phyloP scores from a whole-genome alignment of 768 basidiomycete species.

The Mycena sanguinolenta region DNA sequence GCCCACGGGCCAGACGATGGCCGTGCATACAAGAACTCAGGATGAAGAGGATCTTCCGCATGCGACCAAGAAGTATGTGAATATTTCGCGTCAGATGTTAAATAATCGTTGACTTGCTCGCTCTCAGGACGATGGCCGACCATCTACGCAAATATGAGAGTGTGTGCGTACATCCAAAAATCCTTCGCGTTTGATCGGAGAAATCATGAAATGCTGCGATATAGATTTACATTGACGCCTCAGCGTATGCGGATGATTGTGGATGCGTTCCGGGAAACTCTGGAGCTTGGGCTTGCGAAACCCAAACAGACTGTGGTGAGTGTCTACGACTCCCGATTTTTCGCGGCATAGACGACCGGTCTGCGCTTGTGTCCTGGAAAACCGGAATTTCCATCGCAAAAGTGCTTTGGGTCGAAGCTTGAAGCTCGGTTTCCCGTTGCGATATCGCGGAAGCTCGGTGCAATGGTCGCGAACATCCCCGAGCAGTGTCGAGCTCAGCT shows the following conservation, averaged over 20 bases:
- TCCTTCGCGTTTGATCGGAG: constrained; percentile 7
- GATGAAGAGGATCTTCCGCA: constrained; percentile 91
- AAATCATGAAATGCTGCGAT: constrained; percentile 13
- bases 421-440: no score
- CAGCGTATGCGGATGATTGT: constrained; percentile 97
- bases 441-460: no score
- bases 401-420: no score
- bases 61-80: constrained; percentile 89
- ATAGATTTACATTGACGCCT: constrained; percentile 87
- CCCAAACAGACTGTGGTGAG: constrained; percentile 89
- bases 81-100: not conserved
- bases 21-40: constrained; percentile 90
- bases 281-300: constrained; percentile 89
- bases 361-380: no score
- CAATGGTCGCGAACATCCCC: no score
- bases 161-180: constrained; percentile 65
- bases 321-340: constrained; percentile 34
- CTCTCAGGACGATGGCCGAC: constrained; percentile 88
- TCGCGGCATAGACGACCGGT: no score
- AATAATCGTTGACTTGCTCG: not conserved
- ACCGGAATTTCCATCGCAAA: no score
- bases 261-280: constrained; percentile 93
- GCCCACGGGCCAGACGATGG: constrained; percentile 82
- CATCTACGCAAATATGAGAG: constrained; percentile 92
- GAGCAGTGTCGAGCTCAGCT: no score